Percentiles rank a stretch among this genome's conserved stretches.
phyloP scores from a whole-genome alignment of 805 yeast genomes.

The Wickerhamomyces canadensis region DNA sequence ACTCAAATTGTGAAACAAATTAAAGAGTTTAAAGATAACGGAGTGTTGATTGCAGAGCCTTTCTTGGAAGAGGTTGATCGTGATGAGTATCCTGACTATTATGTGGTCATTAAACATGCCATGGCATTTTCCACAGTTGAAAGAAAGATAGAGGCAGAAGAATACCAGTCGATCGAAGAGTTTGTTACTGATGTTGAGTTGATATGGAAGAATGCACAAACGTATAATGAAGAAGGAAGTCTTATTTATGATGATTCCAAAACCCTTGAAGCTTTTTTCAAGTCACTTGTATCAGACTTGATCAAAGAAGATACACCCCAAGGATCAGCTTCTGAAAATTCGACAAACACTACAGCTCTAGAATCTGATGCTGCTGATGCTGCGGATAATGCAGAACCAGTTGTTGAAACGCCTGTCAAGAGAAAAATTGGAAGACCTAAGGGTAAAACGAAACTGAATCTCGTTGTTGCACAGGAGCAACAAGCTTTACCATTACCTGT shows the following conservation, averaged over 20 bases:
- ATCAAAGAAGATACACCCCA: neutral
- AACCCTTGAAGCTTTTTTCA: slow-evolving; percentile 49
- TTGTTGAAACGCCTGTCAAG: slow-evolving; percentile 1
- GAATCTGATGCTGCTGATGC: too few species aligned
- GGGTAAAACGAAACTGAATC: slow-evolving; percentile 2
- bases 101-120: slow-evolving; percentile 64
- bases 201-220: slow-evolving; percentile 74
- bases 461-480: too few species aligned
- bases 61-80: slow-evolving; percentile 71
- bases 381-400: neutral
- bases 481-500: too few species aligned
- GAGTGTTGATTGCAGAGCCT: slow-evolving; percentile 50
- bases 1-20: slow-evolving; percentile 13
- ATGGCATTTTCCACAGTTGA: slow-evolving; percentile 63
- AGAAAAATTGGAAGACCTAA: slow-evolving; percentile 2
- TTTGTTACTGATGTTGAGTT: slow-evolving; percentile 54
- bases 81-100: slow-evolving; percentile 75
- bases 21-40: slow-evolving; percentile 22
- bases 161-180: slow-evolving; percentile 48
- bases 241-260: slow-evolving; percentile 67
- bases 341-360: too few species aligned
- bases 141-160: slow-evolving; percentile 44
- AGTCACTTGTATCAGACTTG: too few species aligned
- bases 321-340: neutral
- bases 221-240: slow-evolving; percentile 70